A percentile compares a stretch with the other conserved stretches of the same genome.
Evolutionary conservation across 768 basidiomycete species (phyloP).

Genomic region (Mycena leptocephala): DNA sequence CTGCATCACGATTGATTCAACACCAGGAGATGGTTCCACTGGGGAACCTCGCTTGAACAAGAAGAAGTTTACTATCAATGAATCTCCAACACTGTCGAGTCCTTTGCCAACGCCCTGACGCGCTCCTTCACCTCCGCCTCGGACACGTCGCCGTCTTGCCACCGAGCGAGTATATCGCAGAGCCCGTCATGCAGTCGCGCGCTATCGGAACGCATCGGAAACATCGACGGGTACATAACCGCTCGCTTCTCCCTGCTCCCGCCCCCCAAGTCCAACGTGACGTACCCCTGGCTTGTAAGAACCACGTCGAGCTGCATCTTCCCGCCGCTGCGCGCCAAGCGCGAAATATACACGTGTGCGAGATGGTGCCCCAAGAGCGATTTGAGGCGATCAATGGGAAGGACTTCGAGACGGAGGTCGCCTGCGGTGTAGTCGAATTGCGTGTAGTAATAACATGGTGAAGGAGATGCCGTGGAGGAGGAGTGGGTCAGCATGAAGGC

Average conservation of each 20-base stretch:
- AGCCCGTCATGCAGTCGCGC: neutral
- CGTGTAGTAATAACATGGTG: neutral
- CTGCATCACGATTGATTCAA: no score
- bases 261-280: neutral
- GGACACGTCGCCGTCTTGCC: neutral
- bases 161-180: neutral
- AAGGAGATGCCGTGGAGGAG: neutral
- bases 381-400: neutral
- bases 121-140: neutral
- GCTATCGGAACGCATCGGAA: constrained; percentile 1
- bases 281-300: neutral
- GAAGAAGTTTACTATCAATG: neutral
- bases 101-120: neutral
- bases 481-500: neutral
- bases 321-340: neutral
- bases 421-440: neutral
- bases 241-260: neutral
- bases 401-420: neutral
- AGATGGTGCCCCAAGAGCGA: neutral
- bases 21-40: no score
- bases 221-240: neutral
- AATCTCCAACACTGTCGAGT: neutral
- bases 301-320: neutral
- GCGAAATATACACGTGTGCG: neutral
- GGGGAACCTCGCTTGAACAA: no score